Evolutionary conservation across 345 rosid species (phyloP), one percentile per base, ranked within the genome.

Genomic region (Dimocarpus longan): DNA sequence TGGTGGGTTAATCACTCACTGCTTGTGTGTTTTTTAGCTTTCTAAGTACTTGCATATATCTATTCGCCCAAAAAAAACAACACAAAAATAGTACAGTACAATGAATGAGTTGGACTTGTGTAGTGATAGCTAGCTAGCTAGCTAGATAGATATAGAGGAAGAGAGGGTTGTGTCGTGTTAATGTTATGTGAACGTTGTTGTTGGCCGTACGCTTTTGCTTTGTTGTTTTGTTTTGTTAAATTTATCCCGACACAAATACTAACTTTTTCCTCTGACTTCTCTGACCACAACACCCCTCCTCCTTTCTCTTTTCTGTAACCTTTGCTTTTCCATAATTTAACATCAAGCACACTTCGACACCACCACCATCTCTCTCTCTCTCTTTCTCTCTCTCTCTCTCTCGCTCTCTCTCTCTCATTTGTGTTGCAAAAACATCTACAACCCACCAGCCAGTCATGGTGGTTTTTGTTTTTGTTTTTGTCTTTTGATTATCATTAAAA

Each of bases 271-370:
- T 79, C 84, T 76, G 82, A 82, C 86, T 77, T 81, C 81, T 83
- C 87, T 87, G 88, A 89, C 86, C 91, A 84, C 85, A 91, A 83
- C 70, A 80, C 87, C 84, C 89, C 85, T 26, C 1, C 28, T 26
- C 28, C 28, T 88, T 84, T 76, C 86, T 83, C 87, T 77, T 85
- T 80, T 85, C 52, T 76, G 75, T 80, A 82, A 66, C 91, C 84
- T 85, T 79, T 84, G 90, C 87, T 91, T 89, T 87, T 83, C 88
- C 88, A 87, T 86, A 85, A 87, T 80, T 82, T 81, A 84, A 85
- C 90, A 81, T 84, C 84, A 77, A 71, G 8, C 63, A 59, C 26
- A 19, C 21, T 18, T n/a, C 3, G 24, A 57, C 21, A 57, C 50
- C 50, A 12, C 56, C 54, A 19, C 57, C 40, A n/a, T 50, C 78